Evolutionary conservation across 176 grass and related monocot genomes (phyloP).

Genomic region (Chloris gayana): DNA sequence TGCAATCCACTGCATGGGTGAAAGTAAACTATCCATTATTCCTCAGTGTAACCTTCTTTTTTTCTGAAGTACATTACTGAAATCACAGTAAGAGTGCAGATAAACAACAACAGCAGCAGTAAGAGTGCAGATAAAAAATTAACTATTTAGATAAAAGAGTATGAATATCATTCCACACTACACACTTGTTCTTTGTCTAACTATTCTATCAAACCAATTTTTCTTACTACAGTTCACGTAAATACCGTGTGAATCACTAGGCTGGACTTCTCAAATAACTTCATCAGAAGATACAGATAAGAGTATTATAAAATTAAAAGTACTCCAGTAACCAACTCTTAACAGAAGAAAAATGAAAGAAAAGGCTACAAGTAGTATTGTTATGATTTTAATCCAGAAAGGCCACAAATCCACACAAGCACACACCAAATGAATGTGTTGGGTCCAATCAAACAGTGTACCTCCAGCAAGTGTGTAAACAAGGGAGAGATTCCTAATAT

Average conservation of each 20-base stretch:
- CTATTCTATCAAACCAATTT: slow-evolving; percentile 5
- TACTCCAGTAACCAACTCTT: not conserved
- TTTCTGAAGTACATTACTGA: not conserved
- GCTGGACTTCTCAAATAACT: not conserved
- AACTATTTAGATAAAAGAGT: not conserved
- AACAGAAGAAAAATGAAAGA: not conserved
- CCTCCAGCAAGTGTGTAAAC: slow-evolving; percentile 91
- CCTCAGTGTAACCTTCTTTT: not conserved
- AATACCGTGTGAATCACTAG: not conserved
- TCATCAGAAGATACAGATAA: too few relatives aligned
- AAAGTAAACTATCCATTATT: slow-evolving; percentile 18
- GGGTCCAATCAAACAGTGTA: slow-evolving; percentile 4
- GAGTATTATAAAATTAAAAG: not conserved
- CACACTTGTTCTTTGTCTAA: not conserved
- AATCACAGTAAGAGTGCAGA: not conserved
- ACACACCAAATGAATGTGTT: not conserved
- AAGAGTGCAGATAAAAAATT: not conserved
- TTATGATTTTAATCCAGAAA: not conserved
- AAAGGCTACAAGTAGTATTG: not conserved
- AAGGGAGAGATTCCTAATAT: slow-evolving; percentile 90
- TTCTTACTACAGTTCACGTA: not conserved
- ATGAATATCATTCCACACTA: not conserved
- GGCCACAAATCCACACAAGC: not conserved
- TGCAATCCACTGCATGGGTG: slow-evolving; percentile 81
- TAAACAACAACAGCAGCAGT: not conserved